Conservation (phyloP, 495 filamentous ascomycete species). For the Talaromyces adpressus region DNA sequence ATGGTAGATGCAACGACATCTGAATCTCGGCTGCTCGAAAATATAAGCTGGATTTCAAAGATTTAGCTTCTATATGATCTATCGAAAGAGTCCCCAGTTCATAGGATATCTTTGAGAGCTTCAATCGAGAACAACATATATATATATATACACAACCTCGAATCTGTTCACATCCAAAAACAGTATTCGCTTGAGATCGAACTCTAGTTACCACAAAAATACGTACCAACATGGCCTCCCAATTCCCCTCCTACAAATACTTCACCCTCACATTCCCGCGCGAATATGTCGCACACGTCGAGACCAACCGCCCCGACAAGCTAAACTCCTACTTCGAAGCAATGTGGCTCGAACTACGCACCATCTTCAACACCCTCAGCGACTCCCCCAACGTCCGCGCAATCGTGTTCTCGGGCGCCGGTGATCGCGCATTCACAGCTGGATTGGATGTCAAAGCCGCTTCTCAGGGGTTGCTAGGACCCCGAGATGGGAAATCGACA, state of each 20-base stretch:
- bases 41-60: background rate
- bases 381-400: constrained; percentile 63
- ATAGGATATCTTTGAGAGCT: background rate
- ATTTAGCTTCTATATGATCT: background rate
- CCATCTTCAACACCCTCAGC: constrained; percentile 69
- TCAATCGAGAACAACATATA: background rate
- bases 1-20: background rate
- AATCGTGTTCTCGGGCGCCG: constrained; percentile 76
- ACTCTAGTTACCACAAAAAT: background rate
- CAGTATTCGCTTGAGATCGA: background rate
- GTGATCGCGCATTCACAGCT: constrained; percentile 76
- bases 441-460: constrained; percentile 72
- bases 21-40: background rate
- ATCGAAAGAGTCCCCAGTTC: background rate
- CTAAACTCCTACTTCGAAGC: constrained; percentile 82
- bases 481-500: constrained; percentile 12
- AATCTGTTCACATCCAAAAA: no score
- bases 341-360: constrained; percentile 82
- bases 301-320: constrained; percentile 86
- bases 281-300: constrained; percentile 77
- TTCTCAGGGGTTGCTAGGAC: constrained; percentile 22
- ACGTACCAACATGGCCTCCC: background rate
- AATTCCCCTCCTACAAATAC: constrained; percentile 45
- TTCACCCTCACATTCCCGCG: constrained; percentile 70
- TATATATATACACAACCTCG: background rate